These are phyloP conservation scores for Nigrospora oryzae DNA, from an alignment of 2,329 filamentous ascomycete species.

Conservation along the genomic window DNA sequence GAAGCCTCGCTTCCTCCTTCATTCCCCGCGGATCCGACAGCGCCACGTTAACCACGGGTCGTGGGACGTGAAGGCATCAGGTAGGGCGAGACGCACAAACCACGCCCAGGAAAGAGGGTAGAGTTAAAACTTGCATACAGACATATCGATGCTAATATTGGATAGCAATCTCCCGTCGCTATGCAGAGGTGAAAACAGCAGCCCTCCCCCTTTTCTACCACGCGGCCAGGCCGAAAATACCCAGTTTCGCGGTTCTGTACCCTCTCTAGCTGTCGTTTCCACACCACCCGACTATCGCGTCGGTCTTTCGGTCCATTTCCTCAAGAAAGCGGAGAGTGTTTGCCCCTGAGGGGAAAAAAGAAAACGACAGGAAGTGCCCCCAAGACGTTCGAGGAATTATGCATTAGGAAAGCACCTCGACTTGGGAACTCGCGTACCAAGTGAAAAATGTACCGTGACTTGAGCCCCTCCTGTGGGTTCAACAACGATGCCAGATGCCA, in stretches of 20 bases:
- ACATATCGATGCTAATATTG: constrained; percentile 1
- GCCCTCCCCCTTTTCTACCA: background rate
- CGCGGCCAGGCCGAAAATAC: background rate
- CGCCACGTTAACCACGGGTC: too few species aligned
- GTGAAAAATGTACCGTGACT: background rate
- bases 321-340: too few species aligned
- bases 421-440: background rate
- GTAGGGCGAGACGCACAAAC: too few species aligned
- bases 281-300: background rate
- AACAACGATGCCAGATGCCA: background rate
- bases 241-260: background rate
- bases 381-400: too few species aligned
- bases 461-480: background rate
- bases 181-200: background rate
- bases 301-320: background rate
- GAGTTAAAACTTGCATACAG: background rate
- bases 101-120: too few species aligned
- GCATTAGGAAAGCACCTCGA: background rate
- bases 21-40: too few species aligned
- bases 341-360: too few species aligned
- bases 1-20: too few species aligned
- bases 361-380: too few species aligned
- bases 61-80: too few species aligned
- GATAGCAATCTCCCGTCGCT: constrained; percentile 1
- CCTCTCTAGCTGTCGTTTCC: background rate